phyloP scores from a whole-genome alignment of 768 basidiomycete species.

The Kwoniella dejecticola region DNA sequence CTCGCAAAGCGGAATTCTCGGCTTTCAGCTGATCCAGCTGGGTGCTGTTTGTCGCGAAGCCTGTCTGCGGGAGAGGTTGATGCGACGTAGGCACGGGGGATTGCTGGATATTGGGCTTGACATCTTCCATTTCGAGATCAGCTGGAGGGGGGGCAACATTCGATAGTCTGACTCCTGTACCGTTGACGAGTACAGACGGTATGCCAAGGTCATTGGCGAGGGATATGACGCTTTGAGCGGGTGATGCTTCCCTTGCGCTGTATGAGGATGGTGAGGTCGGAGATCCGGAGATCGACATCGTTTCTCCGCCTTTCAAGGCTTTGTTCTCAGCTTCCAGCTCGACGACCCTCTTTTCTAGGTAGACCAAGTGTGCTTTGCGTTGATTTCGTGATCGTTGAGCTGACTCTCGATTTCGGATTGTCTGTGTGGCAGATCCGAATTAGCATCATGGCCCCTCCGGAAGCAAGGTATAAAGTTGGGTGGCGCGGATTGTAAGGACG shows the following conservation, averaged over 20 bases:
- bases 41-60: neutral
- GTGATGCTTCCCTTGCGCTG: constrained; percentile 26
- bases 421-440: constrained; percentile 59
- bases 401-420: constrained; percentile 88
- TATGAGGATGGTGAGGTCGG: constrained; percentile 6
- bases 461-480: neutral
- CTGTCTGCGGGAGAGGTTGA: neutral
- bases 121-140: constrained; percentile 31
- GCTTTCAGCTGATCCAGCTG: constrained; percentile 15
- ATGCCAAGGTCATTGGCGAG: constrained; percentile 34
- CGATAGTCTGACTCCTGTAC: constrained; percentile 41
- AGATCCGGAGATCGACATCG: neutral
- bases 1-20: constrained; percentile 41
- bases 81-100: neutral
- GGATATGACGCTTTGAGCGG: constrained; percentile 28
- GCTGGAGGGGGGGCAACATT: constrained; percentile 39
- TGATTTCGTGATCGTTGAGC: constrained; percentile 91
- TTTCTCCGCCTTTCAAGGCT: constrained; percentile 31
- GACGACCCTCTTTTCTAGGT: constrained; percentile 67
- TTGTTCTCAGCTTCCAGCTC: constrained; percentile 85
- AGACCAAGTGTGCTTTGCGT: constrained; percentile 76
- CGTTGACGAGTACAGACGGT: constrained; percentile 22
- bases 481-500: neutral
- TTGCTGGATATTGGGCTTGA: constrained; percentile 34
- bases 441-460: neutral